Evolutionary conservation across 2,329 filamentous ascomycete species (phyloP), one percentile per base, ranked within the genome.

Genomic region (Aspergillus sp.): DNA sequence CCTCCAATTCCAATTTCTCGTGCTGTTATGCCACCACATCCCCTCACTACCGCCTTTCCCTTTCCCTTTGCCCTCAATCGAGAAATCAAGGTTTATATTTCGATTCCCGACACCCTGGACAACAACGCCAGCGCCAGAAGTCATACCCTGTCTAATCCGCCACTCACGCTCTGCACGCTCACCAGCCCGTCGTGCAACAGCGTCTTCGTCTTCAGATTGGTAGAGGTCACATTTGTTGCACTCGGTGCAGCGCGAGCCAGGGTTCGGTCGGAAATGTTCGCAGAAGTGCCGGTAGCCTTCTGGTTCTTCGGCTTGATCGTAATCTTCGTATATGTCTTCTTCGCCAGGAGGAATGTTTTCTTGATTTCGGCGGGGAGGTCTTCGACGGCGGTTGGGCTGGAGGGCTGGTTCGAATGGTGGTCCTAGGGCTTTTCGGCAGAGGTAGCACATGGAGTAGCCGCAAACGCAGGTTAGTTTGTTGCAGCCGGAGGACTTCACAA

Each of bases 381-480:
- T 30, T 27, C 45, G 42, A 20, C 48, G 46, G 43, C 47, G 48
- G 30, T 45, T 47, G 23, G 35, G 38, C 15, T 22, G 44, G 44
- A 20, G 33, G 5, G 48, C 32, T n/a, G 35, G 22, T 38, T 52
- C 56, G 7, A 60, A 23, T 1, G 57, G 61, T 38, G 64, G 54
- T 1, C 64, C 65, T 1, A 74, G 60, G 17, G 88, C 84, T 57
- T 85, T 85, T 37, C 93, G 87, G 68, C 93, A 98, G 42, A 97
- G 82, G 63, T 98, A 98, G 67, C 93, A 98, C 91, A 97, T 97
- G 58, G 87, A 86, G 71, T 97, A 97, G 7, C 93, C 93, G 69
- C 93, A 98, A 13, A 90, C 84, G 64, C 93, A 97, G 5, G 89
- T 91, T 37, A 98, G 78, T 72, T 97, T 97, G 75, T 98, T 98